Conservation (phyloP, 768 basidiomycete species). For the Psilocybe cyanescens region DNA sequence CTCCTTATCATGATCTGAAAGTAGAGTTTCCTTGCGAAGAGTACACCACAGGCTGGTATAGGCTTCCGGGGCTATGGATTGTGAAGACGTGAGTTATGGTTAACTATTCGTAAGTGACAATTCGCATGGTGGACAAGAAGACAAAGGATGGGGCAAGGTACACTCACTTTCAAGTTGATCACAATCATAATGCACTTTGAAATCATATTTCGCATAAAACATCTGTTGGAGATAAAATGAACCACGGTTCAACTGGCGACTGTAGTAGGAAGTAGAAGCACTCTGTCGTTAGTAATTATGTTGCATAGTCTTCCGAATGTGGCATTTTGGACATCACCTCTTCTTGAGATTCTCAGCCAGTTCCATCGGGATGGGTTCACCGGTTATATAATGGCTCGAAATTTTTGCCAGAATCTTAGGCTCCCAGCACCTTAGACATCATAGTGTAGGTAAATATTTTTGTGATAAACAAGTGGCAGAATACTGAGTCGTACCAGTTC, state of each 20-base stretch:
- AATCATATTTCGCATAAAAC: constrained; percentile 82
- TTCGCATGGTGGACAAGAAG: too few relatives aligned
- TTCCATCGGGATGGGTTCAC: constrained; percentile 69
- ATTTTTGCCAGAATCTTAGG: constrained; percentile 74
- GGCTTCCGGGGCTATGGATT: constrained; percentile 50
- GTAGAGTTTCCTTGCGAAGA: constrained; percentile 67
- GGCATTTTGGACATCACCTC: constrained; percentile 46
- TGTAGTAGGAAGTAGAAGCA: constrained; percentile 22
- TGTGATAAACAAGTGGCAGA: not conserved
- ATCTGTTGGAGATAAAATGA: constrained; percentile 82
- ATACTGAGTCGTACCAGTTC: constrained; percentile 51
- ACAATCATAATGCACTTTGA: constrained; percentile 73
- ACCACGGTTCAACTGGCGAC: constrained; percentile 81
- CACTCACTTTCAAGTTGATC: constrained; percentile 31
- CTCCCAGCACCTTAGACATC: constrained; percentile 69
- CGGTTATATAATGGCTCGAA: constrained; percentile 83
- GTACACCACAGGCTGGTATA: constrained; percentile 80
- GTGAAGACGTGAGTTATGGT: not conserved
- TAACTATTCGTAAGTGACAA: too few relatives aligned
- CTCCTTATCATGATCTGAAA: constrained; percentile 62
- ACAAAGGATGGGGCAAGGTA: too few relatives aligned
- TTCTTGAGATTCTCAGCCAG: constrained; percentile 81
- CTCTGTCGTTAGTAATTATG: too few relatives aligned
- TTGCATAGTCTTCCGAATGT: too few relatives aligned
- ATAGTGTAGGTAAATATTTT: too few relatives aligned